These are phyloP conservation scores for Botrytis sinoallii DNA, from an alignment of 2,329 filamentous ascomycete species.

Conservation along the genomic window DNA sequence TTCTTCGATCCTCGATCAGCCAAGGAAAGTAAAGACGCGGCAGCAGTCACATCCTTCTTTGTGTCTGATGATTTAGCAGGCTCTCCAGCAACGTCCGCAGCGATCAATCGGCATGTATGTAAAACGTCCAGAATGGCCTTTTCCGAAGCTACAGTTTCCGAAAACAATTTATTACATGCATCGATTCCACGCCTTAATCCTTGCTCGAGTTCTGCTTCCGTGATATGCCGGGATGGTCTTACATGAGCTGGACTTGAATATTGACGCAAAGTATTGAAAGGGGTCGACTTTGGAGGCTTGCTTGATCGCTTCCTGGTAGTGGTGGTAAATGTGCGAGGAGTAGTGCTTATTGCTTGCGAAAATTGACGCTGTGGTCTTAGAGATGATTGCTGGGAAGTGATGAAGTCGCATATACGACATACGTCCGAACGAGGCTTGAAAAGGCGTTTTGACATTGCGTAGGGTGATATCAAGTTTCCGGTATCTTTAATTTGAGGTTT, in stretches of 20 bases:
- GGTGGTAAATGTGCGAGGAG: conserved; percentile 27
- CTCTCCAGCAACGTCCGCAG: conserved; percentile 30
- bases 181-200: conserved; percentile 27
- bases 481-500: conserved; percentile 19
- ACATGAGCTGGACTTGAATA: background rate
- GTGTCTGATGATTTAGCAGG: conserved; percentile 19
- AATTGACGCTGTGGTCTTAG: conserved; percentile 21
- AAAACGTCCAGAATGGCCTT: conserved; percentile 26
- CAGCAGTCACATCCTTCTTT: conserved; percentile 39
- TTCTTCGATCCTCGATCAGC: conserved; percentile 36
- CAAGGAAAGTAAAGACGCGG: conserved; percentile 52
- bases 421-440: conserved; percentile 38
- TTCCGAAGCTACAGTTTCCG: conserved; percentile 29
- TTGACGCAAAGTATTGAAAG: background rate
- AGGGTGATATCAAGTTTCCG: conserved; percentile 10
- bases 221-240: conserved; percentile 14
- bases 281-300: conserved; percentile 1
- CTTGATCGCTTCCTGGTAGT: conserved; percentile 21
- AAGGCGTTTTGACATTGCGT: conserved; percentile 42
- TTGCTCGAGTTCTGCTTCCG: conserved; percentile 27
- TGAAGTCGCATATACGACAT: conserved; percentile 46
- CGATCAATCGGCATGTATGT: conserved; percentile 28
- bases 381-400: conserved; percentile 27
- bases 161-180: conserved; percentile 29
- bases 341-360: conserved; percentile 22